These are phyloP conservation scores for Aquilaria sinensis DNA, from an alignment of 345 rosid species.

Conservation along the genomic window DNA sequence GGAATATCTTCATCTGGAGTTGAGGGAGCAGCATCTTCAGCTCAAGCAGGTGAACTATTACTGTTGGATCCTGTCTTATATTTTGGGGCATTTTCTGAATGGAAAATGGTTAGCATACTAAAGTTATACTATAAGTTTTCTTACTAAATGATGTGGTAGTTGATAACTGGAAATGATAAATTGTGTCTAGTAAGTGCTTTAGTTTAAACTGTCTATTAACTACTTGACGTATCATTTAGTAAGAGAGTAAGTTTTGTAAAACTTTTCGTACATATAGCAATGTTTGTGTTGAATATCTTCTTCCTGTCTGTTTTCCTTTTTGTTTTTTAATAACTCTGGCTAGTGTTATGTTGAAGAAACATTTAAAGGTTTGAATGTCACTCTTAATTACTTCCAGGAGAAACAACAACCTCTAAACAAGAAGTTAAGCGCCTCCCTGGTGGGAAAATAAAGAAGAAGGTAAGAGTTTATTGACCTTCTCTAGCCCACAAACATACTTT, in stretches of 20 bases:
- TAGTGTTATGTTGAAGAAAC: background rate
- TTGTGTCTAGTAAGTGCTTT: background rate
- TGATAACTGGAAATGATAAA: background rate
- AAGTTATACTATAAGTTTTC: background rate
- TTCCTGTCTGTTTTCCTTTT: too few species aligned
- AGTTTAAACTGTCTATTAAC: background rate
- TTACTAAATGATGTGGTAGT: too few species aligned
- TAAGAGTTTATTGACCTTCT: conserved; percentile 19
- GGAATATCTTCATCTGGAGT: conserved; percentile 56
- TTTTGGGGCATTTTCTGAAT: background rate
- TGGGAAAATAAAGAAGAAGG: conserved; percentile 93
- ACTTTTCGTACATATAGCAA: too few species aligned
- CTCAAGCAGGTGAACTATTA: conserved; percentile 22
- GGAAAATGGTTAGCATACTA: background rate
- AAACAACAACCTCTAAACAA: conserved; percentile 37
- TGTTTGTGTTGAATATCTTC: background rate
- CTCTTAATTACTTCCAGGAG: conserved; percentile 26
- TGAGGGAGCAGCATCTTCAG: conserved; percentile 45
- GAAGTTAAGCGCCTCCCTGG: conserved; percentile 94
- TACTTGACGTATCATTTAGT: too few species aligned
- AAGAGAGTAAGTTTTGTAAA: too few species aligned
- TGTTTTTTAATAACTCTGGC: too few species aligned
- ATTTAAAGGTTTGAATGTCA: background rate
- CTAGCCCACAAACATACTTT: background rate
- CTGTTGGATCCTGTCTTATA: background rate